phyloP scores from a whole-genome alignment of 2,329 filamentous ascomycete species.

The Fusarium ambrosium region DNA sequence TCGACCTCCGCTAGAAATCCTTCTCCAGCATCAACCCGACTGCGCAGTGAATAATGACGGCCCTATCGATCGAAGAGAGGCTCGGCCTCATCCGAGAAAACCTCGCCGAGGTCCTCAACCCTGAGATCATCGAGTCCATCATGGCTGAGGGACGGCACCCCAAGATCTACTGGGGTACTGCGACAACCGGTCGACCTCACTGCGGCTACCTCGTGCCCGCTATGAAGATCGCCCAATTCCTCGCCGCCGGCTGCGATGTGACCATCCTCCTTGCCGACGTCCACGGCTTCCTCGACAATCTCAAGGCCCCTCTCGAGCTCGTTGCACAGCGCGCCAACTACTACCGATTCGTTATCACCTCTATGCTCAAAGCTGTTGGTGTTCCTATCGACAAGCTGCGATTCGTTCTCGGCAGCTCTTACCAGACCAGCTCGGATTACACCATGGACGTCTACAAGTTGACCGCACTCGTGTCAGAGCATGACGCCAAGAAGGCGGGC shows the following conservation, averaged over 20 bases:
- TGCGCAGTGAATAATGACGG: constrained; percentile 16
- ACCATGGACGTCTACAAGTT: constrained; percentile 91
- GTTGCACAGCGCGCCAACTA: constrained; percentile 86
- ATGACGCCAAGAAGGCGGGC: constrained; percentile 90
- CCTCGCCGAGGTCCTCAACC: constrained; percentile 84
- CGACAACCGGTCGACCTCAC: constrained; percentile 89
- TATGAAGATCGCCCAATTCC: constrained; percentile 90
- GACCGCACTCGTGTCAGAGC: constrained; percentile 76
- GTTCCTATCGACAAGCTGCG: constrained; percentile 83
- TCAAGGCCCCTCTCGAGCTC: constrained; percentile 90
- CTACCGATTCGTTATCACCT: constrained; percentile 83
- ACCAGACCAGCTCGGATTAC: constrained; percentile 81
- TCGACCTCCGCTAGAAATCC: neutral
- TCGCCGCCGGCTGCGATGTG: constrained; percentile 86
- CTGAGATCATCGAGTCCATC: constrained; percentile 84
- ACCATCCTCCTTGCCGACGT: constrained; percentile 82
- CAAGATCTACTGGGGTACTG: constrained; percentile 90
- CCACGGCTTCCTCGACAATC: constrained; percentile 83
- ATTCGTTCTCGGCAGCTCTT: constrained; percentile 87
- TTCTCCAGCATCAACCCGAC: neutral
- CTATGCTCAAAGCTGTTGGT: constrained; percentile 80
- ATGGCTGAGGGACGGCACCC: constrained; percentile 77
- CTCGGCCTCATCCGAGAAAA: constrained; percentile 84
- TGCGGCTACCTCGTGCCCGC: constrained; percentile 90
- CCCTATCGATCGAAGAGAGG: constrained; percentile 63